A percentile compares a stretch with the other conserved stretches of the same genome.
These are phyloP conservation scores for Populus trichocarpa DNA, from an alignment of 441 rosid species.

Conservation along the genomic window DNA sequence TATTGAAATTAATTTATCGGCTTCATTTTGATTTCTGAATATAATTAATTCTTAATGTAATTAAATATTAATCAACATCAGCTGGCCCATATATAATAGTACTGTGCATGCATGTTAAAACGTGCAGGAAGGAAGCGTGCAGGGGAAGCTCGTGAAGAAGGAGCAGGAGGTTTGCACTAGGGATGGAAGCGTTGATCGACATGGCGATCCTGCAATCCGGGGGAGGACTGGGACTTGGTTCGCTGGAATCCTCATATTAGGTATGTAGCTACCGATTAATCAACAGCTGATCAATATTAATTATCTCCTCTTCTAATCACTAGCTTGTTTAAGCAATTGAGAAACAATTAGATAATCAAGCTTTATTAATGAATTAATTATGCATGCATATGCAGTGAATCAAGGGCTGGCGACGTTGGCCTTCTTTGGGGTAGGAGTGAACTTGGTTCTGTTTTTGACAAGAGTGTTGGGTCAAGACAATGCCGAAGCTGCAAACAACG, in stretches of 20 bases:
- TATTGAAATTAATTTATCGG: no score
- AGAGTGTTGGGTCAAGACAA: constrained; percentile 83
- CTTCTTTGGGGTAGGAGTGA: constrained; percentile 98
- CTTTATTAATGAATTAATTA: no score
- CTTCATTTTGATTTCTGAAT: no score
- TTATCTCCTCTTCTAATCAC: not conserved
- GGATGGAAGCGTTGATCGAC: constrained; percentile 67
- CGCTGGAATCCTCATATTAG: constrained; percentile 62
- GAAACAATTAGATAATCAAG: not conserved
- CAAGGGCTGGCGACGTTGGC: constrained; percentile 96
- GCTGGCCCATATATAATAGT: no score
- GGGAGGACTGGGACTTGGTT: constrained; percentile 61
- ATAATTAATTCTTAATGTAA: no score
- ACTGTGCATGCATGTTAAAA: not conserved
- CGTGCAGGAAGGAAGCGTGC: constrained; percentile 17
- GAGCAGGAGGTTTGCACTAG: constrained; percentile 41
- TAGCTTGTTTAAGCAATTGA: not conserved
- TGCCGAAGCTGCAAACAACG: constrained; percentile 93
- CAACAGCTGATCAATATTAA: not conserved
- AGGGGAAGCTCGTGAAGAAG: constrained; percentile 32
- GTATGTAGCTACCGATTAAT: constrained; percentile 29
- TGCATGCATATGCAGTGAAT: constrained; percentile 47
- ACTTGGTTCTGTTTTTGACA: constrained; percentile 81
- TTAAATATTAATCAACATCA: not conserved
- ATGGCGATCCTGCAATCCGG: constrained; percentile 64